Evolutionary conservation across 1,284 basidiomycete species (phyloP), one percentile per base, ranked within the genome.

Genomic region (Puccinia hordei): DNA sequence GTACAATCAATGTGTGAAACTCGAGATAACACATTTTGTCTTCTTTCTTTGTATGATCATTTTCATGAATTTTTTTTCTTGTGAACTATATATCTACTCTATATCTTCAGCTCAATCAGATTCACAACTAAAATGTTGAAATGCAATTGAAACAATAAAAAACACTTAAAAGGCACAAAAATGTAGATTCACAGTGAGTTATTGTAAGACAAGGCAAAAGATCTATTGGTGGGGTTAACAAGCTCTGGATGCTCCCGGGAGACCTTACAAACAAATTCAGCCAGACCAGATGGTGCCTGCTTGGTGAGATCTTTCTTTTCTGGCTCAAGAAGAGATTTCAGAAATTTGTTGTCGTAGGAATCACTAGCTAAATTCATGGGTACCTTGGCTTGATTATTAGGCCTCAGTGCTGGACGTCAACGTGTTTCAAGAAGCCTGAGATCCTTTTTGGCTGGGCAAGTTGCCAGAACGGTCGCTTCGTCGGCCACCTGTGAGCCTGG

Each of bases 191-290:
- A n/a, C n/a, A n/a, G n/a, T n/a, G n/a, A n/a, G n/a, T n/a, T n/a
- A n/a, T n/a, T n/a, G n/a, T n/a, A n/a, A n/a, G n/a, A n/a, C n/a
- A n/a, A n/a, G n/a, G n/a, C n/a, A n/a, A n/a, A n/a, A n/a, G n/a
- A n/a, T n/a, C n/a, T n/a, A n/a, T n/a, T n/a, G n/a, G 41, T 57
- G 53, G 53, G 22, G 22, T 6, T 22, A 19, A 63, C 3, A 30
- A 63, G 61, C 3, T 63, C 33, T 9, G 61, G 61, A 63, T 63
- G 61, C 30, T 63, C 61, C 9, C 61, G 61, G 33, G 61, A 17
- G 61, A 63, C 8, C 61, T 63, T 63, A 35, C 9, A 63, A 63
- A 17, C 15, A 35, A 63, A 63, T 30, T 63, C 61, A 63, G 61
- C 61, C 24, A 63, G 61, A 4, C 61, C 61, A 8, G n/a, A 63